Evolutionary conservation across 768 basidiomycete genomes (phyloP).

Genomic region (Gymnopilus dilepis): DNA sequence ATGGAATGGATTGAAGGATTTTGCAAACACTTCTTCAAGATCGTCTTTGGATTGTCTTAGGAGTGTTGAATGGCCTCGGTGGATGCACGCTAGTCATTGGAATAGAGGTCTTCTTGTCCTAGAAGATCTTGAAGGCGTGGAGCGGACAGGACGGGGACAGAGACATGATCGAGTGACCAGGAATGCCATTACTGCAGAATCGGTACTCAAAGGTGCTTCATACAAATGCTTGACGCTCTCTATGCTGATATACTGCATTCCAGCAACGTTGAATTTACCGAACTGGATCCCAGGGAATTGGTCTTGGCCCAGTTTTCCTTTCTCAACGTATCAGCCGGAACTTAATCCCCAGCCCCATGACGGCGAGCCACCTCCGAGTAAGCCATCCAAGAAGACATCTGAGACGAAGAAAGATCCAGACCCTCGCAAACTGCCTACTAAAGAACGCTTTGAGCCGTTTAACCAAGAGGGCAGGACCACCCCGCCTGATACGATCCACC

Average conservation of each 20-base stretch:
- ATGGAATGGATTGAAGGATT: constrained; percentile 8
- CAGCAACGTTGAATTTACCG: constrained; percentile 24
- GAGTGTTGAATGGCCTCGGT: constrained; percentile 34
- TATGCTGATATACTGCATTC: neutral
- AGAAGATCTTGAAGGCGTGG: neutral
- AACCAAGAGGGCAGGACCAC: constrained; percentile 12
- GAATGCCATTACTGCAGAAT: constrained; percentile 3
- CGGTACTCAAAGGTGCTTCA: constrained; percentile 16
- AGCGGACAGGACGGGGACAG: neutral
- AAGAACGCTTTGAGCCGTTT: constrained; percentile 7
- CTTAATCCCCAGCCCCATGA: constrained; percentile 13
- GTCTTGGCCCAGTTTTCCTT: constrained; percentile 29
- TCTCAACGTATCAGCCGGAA: constrained; percentile 19
- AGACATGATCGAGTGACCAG: neutral
- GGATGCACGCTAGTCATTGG: constrained; percentile 32
- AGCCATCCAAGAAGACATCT: constrained; percentile 21
- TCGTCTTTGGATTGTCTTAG: constrained; percentile 8
- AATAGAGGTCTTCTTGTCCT: constrained; percentile 18
- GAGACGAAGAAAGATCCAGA: constrained; percentile 22
- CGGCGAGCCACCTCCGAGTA: constrained; percentile 16
- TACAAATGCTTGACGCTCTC: neutral
- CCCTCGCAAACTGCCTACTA: neutral
- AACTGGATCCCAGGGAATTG: constrained; percentile 31
- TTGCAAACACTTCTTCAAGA: constrained; percentile 5
- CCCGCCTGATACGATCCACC: constrained; percentile 61